A percentile compares a stretch with the other conserved stretches of the same genome.
These are phyloP conservation scores for Dictyostelium brefeldianum DNA, from an alignment of 78 protist genomes.

Conservation along the genomic window DNA sequence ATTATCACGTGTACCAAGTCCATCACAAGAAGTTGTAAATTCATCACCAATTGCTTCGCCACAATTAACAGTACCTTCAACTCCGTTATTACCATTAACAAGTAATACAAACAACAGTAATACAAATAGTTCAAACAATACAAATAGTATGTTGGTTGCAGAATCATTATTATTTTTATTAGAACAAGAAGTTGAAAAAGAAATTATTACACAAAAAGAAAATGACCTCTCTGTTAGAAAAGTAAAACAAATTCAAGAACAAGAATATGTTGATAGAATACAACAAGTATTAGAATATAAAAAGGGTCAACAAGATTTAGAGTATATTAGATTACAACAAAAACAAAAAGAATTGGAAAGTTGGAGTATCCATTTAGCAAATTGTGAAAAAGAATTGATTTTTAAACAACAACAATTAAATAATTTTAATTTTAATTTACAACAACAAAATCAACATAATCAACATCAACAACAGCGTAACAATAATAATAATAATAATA, in stretches of 20 bases:
- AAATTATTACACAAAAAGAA: slow-evolving; percentile 60
- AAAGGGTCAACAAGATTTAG: slow-evolving; percentile 59
- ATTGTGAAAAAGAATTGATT: slow-evolving; percentile 29
- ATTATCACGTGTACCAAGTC: slow-evolving; percentile 15
- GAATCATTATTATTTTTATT: slow-evolving; percentile 39
- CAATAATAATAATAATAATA: neutral
- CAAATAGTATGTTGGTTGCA: neutral
- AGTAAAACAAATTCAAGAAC: slow-evolving; percentile 28
- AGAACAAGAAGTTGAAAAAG: slow-evolving; percentile 70
- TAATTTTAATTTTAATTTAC: neutral
- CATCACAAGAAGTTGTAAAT: neutral
- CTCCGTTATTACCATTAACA: neutral
- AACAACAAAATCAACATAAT: neutral
- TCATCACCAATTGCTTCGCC: slow-evolving; percentile 11
- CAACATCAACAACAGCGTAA: neutral
- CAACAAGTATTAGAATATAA: slow-evolving; percentile 63
- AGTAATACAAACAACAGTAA: neutral
- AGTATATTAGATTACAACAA: slow-evolving; percentile 31
- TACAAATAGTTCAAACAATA: neutral
- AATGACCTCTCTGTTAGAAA: slow-evolving; percentile 14
- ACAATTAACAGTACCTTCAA: slow-evolving; percentile 12
- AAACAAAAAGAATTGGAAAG: slow-evolving; percentile 52
- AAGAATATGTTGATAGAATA: slow-evolving; percentile 26
- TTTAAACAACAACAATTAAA: neutral
- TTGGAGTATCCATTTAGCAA: neutral